Conservation (phyloP, 1,284 basidiomycete genomes). For the Pascua guehoae region DNA sequence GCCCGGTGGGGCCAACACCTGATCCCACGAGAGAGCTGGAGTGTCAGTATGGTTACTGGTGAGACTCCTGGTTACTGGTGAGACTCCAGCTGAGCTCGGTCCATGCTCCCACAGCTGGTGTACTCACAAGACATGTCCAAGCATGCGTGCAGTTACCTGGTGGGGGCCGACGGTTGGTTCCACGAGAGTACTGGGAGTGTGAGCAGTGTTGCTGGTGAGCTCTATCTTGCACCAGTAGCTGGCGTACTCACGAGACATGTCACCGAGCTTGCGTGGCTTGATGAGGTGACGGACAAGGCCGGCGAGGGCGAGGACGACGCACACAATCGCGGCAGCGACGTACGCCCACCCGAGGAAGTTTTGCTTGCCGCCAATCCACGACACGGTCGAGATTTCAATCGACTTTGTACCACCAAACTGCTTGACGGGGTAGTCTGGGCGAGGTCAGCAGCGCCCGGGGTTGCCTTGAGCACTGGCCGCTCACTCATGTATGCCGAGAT, state of each 20-base stretch:
- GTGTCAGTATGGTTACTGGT: too few species aligned
- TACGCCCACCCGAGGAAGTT: slow-evolving; percentile 97
- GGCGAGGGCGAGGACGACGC: slow-evolving; percentile 78
- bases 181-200: slow-evolving; percentile 76
- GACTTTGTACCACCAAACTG: slow-evolving; percentile 94
- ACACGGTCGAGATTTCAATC: slow-evolving; percentile 91
- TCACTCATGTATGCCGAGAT: slow-evolving; percentile 77
- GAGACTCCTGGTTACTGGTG: too few species aligned
- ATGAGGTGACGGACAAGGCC: slow-evolving; percentile 90
- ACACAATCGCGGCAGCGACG: slow-evolving; percentile 80
- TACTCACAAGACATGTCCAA: background rate
- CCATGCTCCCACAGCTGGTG: too few species aligned
- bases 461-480: slow-evolving; percentile 9
- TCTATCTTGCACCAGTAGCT: too few species aligned
- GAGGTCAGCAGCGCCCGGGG: background rate
- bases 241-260: slow-evolving; percentile 34
- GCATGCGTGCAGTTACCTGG: background rate
- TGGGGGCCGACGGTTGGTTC: slow-evolving; percentile 57
- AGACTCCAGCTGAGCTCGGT: too few species aligned
- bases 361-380: slow-evolving; percentile 92
- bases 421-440: slow-evolving; percentile 86
- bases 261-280: slow-evolving; percentile 72
- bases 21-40: too few species aligned
- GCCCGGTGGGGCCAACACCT: too few species aligned
- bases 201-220: background rate